Conservation (phyloP, 2,329 filamentous ascomycete genomes). For the Sclerotiophoma versabilis region DNA sequence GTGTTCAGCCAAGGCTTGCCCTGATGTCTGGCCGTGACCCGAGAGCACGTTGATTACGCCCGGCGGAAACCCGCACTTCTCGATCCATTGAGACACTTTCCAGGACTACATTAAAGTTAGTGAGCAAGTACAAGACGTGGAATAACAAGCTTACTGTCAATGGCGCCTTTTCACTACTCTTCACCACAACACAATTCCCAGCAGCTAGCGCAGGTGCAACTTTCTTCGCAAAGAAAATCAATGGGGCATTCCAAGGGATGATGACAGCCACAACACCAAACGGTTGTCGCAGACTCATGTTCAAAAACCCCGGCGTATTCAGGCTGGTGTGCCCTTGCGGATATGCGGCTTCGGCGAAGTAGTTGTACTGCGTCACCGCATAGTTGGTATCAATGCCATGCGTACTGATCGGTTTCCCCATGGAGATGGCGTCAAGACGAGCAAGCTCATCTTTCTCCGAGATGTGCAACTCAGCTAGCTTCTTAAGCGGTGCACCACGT, state of each 20-base stretch:
- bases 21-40: conserved; percentile 76
- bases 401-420: conserved; percentile 83
- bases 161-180: conserved; percentile 55
- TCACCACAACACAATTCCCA: conserved; percentile 37
- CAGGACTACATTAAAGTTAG: conserved; percentile 60
- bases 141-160: conserved; percentile 67
- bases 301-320: conserved; percentile 51
- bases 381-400: conserved; percentile 76
- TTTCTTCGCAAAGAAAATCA: conserved; percentile 38
- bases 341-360: conserved; percentile 77
- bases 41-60: conserved; percentile 83
- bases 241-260: conserved; percentile 63
- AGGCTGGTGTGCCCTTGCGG: conserved; percentile 81
- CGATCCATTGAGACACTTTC: conserved; percentile 78
- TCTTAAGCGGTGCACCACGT: conserved; percentile 53
- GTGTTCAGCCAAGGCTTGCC: conserved; percentile 78
- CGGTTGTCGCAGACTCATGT: conserved; percentile 77
- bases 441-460: conserved; percentile 73
- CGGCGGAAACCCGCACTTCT: conserved; percentile 79
- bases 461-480: conserved; percentile 49
- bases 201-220: conserved; percentile 35
- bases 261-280: conserved; percentile 81
- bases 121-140: neutral
- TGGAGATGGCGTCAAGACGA: conserved; percentile 80
- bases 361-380: conserved; percentile 79